Evolutionary conservation across 306 rosid species (phyloP).

Genomic region (Prunus persica): DNA sequence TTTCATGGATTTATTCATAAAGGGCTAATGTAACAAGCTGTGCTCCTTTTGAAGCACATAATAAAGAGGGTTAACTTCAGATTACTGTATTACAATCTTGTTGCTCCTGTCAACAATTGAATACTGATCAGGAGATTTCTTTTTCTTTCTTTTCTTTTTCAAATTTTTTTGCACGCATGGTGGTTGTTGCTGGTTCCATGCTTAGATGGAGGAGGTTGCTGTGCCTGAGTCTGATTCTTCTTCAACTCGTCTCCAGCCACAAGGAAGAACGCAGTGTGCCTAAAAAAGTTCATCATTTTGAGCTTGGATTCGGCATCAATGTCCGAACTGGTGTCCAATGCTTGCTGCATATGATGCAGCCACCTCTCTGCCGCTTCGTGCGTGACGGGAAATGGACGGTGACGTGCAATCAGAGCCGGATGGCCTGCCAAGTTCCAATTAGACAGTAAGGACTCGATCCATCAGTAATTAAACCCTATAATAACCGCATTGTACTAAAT

Average conservation of each 20-base stretch:
- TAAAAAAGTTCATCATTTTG: conserved; percentile 68
- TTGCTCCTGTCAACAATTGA: neutral
- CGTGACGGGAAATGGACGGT: conserved; percentile 75
- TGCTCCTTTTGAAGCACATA: neutral
- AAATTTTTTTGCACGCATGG: conserved; percentile 30
- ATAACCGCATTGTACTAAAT: neutral
- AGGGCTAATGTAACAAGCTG: neutral
- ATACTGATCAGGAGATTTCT: neutral
- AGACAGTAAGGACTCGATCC: too few species aligned
- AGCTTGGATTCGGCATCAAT: conserved; percentile 67
- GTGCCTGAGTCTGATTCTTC: conserved; percentile 38
- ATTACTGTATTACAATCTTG: neutral
- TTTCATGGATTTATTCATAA: neutral
- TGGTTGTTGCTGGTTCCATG: conserved; percentile 39
- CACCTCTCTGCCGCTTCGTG: conserved; percentile 79
- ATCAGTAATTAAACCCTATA: neutral
- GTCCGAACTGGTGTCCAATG: conserved; percentile 54
- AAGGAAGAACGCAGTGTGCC: conserved; percentile 87
- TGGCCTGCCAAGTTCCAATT: conserved; percentile 53
- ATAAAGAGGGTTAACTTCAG: too few species aligned
- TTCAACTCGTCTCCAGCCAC: conserved; percentile 75
- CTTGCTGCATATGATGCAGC: conserved; percentile 82
- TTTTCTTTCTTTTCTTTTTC: neutral
- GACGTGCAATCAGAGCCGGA: conserved; percentile 86
- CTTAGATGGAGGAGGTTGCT: conserved; percentile 41